phyloP scores from a whole-genome alignment of 2,329 filamentous ascomycete genomes.

The Penicillium sp. region DNA sequence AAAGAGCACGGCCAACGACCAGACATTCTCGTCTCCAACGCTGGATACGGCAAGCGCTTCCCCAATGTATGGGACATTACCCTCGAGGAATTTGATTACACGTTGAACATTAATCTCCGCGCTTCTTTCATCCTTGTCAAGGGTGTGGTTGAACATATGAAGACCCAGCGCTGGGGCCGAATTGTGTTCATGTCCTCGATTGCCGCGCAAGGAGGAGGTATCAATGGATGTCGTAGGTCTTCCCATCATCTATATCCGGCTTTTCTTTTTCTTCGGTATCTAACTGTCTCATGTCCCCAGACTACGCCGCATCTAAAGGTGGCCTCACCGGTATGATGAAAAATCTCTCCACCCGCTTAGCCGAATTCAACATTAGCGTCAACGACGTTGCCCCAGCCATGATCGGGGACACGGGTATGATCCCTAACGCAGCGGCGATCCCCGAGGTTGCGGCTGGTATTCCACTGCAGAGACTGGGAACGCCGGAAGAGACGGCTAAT shows the following conservation, averaged over 20 bases:
- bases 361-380: constrained; percentile 64
- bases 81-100: constrained; percentile 67
- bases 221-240: constrained; percentile 61
- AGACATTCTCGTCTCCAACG: constrained; percentile 69
- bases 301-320: constrained; percentile 63
- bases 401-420: constrained; percentile 68
- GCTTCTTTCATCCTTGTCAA: constrained; percentile 66
- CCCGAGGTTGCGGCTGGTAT: constrained; percentile 64
- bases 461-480: constrained; percentile 61
- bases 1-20: constrained; percentile 58
- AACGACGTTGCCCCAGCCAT: constrained; percentile 72
- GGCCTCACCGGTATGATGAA: constrained; percentile 68
- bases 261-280: background rate
- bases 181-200: constrained; percentile 68
- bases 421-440: constrained; percentile 61
- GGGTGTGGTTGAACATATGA: constrained; percentile 64
- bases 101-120: constrained; percentile 63
- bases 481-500: constrained; percentile 63
- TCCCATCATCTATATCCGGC: background rate
- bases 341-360: constrained; percentile 64
- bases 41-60: constrained; percentile 67
- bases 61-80: constrained; percentile 61
- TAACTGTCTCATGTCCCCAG: constrained; percentile 24
- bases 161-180: constrained; percentile 62
- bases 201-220: constrained; percentile 64